phyloP scores from a whole-genome alignment of 345 rosid genomes.

The Citrus mangshanensis region DNA sequence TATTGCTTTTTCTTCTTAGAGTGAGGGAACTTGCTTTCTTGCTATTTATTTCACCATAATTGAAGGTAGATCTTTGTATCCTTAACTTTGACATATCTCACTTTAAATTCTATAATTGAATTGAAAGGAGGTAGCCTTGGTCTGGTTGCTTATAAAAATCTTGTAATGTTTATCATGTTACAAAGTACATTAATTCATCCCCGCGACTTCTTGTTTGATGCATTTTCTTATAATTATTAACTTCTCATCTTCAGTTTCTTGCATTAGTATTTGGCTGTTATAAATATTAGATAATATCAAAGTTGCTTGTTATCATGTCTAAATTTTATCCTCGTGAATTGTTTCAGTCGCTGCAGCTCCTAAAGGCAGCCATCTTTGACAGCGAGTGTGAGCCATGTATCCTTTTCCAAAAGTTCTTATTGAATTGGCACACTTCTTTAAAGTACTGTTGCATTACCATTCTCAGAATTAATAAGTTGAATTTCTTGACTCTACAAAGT shows the following conservation, averaged over 20 bases:
- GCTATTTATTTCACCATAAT: neutral
- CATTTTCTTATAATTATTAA: neutral
- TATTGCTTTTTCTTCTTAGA: neutral
- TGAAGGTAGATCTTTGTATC: neutral
- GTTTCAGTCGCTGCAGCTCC: conserved; percentile 78
- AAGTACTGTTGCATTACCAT: neutral
- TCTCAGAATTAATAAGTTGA: neutral
- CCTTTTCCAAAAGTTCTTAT: conserved; percentile 25
- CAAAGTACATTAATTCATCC: neutral
- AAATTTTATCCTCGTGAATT: neutral
- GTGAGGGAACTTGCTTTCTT: neutral
- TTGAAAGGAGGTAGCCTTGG: neutral
- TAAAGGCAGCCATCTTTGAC: conserved; percentile 71
- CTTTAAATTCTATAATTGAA: neutral
- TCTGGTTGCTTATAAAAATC: neutral
- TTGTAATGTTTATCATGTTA: neutral
- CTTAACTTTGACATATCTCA: neutral
- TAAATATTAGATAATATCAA: neutral
- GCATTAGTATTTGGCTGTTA: neutral
- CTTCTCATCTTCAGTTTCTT: neutral
- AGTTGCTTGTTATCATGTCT: neutral
- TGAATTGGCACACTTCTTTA: neutral
- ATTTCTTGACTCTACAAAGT: conserved; percentile 68
- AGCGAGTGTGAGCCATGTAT: conserved; percentile 87
- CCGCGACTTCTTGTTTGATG: neutral